Base-by-base conservation (phyloP, 257 asterid species). In the Verbascum thapsus region DNA sequence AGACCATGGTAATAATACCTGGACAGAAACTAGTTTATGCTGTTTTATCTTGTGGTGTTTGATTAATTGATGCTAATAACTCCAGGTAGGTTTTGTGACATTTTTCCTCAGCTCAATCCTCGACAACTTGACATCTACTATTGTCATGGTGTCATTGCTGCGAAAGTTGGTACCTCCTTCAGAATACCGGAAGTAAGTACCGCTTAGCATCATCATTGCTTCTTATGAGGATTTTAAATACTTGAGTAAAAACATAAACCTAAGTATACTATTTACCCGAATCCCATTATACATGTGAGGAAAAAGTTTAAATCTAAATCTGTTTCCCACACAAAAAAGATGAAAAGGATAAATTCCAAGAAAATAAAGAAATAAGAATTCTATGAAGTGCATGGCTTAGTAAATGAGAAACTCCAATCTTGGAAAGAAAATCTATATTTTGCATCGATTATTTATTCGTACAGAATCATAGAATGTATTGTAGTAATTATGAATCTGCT, bases 91-190 rank as follows among this genome's bases (percentile, higher is more conserved):
- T 65, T 67, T 90, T 74, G 94, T 84, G 68, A 90, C 99, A 61
- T 92, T 92, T 73, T 84, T 87, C 72, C 95, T 92, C 71, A 92
- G 99, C 85, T 61, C 97, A 41, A 53, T 92, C 73, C 99, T 92
- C 30, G 99, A 92, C 79, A 92, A 89, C 82, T 84, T 92, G 80
- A 92, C 99, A 58, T 87, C 97, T 53, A 92, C 99, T n/a, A 92
- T 92, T 51, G 96, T 92, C 62, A 92, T 92, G 99, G 99, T 92
- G 66, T 92, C 99, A 39, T 75, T 92, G 71, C 72, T 92, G 83
- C 81, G 99, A 71, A 92, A 90, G 78, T 80, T 92, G 83, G 90
- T 86, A 48, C 99, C 97, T 26, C 91, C 99, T 68, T 85, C 94
- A 58, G 99, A 92, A 72, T 92, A 82, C 76, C 85, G 99, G 16